Evolutionary conservation across 768 basidiomycete species (phyloP), one percentile per base, ranked within the genome.

Genomic region (Boletus insuetus): DNA sequence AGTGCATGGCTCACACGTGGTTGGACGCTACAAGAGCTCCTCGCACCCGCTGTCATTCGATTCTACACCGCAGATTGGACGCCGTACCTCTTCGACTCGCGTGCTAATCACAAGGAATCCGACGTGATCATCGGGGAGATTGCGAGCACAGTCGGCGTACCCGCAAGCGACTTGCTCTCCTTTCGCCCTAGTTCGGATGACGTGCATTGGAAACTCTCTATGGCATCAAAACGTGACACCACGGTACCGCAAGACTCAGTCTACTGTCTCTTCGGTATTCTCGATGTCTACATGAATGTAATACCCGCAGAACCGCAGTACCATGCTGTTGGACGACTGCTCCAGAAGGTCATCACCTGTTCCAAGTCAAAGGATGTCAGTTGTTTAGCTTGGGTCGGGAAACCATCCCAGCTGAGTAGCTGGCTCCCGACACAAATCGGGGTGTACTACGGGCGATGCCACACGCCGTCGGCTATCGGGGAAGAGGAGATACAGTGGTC

Each of bases 1-100:
- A 44, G 50, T 17, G 16, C 6, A 38, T 60, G 58, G 59, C 43
- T 58, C 12, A 49, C 46, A 5, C 53, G 59, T 6, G 59, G 49
- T 16, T 58, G 59, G 53, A 54, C 55, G 4, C 48, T 57, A 10
- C 60, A 58, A 49, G 59, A 61, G 13, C 12, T 61, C 8, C 56
- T 60, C 24, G 45, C 57, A 19, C 53, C 59, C 0, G 29, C 19
- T 2, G 39, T 49, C 12, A 46, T 59, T 22, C 58, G 31, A 12
- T 53, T 44, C 17, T 12, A 37, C 7, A 44, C 29, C 5, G 38
- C 19, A 3, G 47, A 59, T 19, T 59, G 58, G 58, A 45, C 20
- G 10, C 54, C 47, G 6, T 59, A 56, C 32, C 47, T 49, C 9
- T 19, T 3, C 4, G 54, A 56, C 31, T 4, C 19, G 5, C 39